A percentile compares a stretch with the other conserved stretches of the same genome.
Conservation (phyloP, 305 asterid genomes). For the Withania somnifera region DNA sequence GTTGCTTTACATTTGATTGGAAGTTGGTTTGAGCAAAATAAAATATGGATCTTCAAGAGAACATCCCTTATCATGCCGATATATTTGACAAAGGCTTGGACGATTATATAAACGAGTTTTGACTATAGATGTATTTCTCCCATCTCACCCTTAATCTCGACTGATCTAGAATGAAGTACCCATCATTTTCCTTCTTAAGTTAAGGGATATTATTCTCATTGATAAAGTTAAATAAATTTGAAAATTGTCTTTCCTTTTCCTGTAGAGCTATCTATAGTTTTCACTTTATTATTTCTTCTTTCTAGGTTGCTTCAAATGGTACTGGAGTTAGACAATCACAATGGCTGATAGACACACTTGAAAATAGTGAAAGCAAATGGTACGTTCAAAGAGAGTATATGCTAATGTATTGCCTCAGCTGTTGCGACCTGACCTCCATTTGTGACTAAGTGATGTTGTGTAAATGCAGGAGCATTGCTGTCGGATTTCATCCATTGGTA, state of each 20-base stretch:
- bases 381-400: too few species aligned
- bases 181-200: neutral
- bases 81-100: neutral
- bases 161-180: neutral
- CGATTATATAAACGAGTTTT: neutral
- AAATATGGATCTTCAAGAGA: neutral
- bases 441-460: neutral
- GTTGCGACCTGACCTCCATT: too few species aligned
- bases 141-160: neutral
- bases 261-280: neutral
- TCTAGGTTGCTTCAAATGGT: slow-evolving; percentile 27
- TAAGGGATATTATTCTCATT: neutral
- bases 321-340: slow-evolving; percentile 22
- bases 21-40: neutral
- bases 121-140: neutral
- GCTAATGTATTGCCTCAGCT: too few species aligned
- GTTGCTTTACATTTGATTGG: neutral
- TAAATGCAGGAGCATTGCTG: slow-evolving; percentile 38
- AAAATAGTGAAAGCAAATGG: slow-evolving; percentile 45
- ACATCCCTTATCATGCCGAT: neutral
- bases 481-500: slow-evolving; percentile 39
- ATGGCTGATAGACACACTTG: slow-evolving; percentile 38
- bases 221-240: neutral
- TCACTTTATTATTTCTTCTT: slow-evolving; percentile 3
- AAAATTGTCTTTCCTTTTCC: neutral